Evolutionary conservation across 306 rosid genomes (phyloP).

Genomic region (Hippophae tibetana): DNA sequence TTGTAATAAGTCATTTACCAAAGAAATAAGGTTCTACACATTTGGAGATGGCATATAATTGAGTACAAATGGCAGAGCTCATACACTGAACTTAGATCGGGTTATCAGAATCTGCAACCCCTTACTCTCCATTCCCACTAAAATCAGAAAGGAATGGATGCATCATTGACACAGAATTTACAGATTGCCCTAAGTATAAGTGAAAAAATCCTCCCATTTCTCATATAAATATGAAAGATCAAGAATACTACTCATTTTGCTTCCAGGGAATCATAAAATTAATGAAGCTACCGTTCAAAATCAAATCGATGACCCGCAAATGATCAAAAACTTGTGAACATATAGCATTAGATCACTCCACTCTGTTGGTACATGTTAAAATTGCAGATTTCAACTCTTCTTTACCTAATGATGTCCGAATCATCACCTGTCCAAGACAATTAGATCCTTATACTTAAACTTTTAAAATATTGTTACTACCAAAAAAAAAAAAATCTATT

Average conservation of each 20-base stretch:
- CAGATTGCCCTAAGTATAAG: no score
- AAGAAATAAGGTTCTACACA: no score
- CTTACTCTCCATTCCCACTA: no score
- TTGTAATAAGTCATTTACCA: no score
- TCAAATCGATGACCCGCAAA: conserved; percentile 9
- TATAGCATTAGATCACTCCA: conserved; percentile 31
- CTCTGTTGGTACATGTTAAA: conserved; percentile 56
- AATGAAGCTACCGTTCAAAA: background rate
- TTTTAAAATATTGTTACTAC: background rate
- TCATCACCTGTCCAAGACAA: conserved; percentile 55
- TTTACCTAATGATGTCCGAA: conserved; percentile 62
- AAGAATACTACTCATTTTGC: background rate
- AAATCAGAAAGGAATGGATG: no score
- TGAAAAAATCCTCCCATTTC: background rate
- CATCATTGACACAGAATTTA: no score
- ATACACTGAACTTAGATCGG: no score
- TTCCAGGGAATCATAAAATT: background rate
- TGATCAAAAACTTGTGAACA: conserved; percentile 9
- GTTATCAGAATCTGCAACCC: no score
- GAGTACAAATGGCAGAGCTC: no score
- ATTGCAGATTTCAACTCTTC: conserved; percentile 69
- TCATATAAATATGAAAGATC: background rate
- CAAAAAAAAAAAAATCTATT: background rate
- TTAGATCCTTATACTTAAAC: background rate
- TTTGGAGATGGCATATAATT: no score